Evolutionary conservation across 2,329 filamentous ascomycete genomes (phyloP), one percentile per base, ranked within the genome.

Genomic region (Ceratocystis colombiana): DNA sequence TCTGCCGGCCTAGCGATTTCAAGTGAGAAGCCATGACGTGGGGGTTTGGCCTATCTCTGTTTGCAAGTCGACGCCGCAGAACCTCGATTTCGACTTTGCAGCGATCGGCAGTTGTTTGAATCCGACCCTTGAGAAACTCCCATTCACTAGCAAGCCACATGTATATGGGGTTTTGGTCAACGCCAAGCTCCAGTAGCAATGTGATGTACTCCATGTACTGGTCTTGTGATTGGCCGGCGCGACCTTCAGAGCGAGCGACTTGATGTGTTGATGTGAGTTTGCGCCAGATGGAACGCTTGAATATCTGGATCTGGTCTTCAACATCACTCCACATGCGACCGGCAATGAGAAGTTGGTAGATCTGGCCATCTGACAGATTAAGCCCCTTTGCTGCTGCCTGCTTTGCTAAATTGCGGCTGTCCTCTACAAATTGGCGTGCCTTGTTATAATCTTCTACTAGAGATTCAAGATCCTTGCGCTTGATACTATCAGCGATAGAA

Each of bases 301-400:
- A 95, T 1, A 79, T 76, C 69, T 92, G 86, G 22, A 96, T 86
- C 71, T 96, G 93, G 61, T 89, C 84, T 69, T 95, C 88, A 8
- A 96, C 89, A 74, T 96, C 92, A 69, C 89, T 83, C 94, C 94
- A 99, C 88, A 99, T 95, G 63, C 92, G 85, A 5, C 88, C 92
- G 6, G 92, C 92, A 61, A 96, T 82, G 59, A 99, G 79, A 68
- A 99, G 87, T 68, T 91, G 88, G 73, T 96, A 90, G 12, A 94
- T 83, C 72, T 97, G 87, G 22, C 84, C 79, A 71, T 97, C 92
- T 12, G 84, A 86, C 7, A 93, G 82, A 8, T 83, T 78, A 10
- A 66, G 8, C 55, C 79, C 77, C 15, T 68, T 68, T 50, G 79
- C 79, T 48, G 79, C 77, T 2, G 82, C 72, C 46, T 77, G 76